Percentiles rank a stretch among this genome's conserved stretches.
phyloP scores from a whole-genome alignment of 768 basidiomycete species.

The Mycena polygramma region DNA sequence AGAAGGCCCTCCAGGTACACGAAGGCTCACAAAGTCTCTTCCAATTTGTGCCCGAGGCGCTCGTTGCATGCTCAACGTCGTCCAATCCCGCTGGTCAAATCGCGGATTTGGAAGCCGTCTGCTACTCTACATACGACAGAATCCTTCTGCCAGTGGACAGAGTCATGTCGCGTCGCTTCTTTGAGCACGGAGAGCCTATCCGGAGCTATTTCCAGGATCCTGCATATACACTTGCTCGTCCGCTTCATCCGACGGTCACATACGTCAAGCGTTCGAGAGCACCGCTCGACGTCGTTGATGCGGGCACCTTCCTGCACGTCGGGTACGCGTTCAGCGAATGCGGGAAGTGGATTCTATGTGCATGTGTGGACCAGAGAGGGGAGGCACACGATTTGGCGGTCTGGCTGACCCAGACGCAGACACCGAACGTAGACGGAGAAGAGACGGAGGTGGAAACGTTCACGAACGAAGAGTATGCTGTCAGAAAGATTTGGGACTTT shows the following conservation, averaged over 20 bases:
- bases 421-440: constrained; percentile 40
- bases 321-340: constrained; percentile 77
- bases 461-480: constrained; percentile 61
- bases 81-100: constrained; percentile 57
- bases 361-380: constrained; percentile 83
- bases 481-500: constrained; percentile 80
- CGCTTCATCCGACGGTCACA: constrained; percentile 53
- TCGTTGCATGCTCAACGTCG: constrained; percentile 60
- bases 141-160: constrained; percentile 73
- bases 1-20: constrained; percentile 65
- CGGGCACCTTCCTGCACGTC: constrained; percentile 79
- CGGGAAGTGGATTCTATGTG: constrained; percentile 83
- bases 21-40: constrained; percentile 69
- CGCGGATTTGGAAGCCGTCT: constrained; percentile 63
- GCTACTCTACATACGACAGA: constrained; percentile 79
- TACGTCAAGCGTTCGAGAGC: constrained; percentile 54
- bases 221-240: constrained; percentile 57
- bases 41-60: constrained; percentile 80
- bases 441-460: constrained; percentile 46
- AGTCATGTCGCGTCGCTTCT: constrained; percentile 66
- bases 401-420: constrained; percentile 69
- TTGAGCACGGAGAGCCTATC: constrained; percentile 53
- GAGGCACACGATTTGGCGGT: constrained; percentile 79
- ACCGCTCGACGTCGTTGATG: constrained; percentile 61
- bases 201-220: constrained; percentile 74